Percentiles rank a stretch among this genome's conserved stretches.
These are phyloP conservation scores for Apiotrichum porosum DNA, from an alignment of 1,284 basidiomycete genomes.

Conservation along the genomic window DNA sequence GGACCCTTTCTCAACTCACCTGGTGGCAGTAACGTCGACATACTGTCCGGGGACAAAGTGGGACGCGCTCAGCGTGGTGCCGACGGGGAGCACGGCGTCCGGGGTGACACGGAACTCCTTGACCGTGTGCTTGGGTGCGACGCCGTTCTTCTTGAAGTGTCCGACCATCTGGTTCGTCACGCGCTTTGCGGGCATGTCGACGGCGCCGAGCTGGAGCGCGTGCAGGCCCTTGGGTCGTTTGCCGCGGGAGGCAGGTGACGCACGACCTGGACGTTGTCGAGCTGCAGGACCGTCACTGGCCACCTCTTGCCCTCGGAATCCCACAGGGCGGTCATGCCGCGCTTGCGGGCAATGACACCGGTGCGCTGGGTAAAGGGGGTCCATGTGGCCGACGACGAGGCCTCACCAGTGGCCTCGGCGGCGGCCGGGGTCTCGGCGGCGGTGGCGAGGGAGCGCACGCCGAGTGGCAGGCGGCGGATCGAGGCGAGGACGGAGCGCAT, in stretches of 20 bases:
- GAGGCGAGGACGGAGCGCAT: constrained; percentile 29
- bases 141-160: constrained; percentile 77
- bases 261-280: constrained; percentile 52
- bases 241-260: constrained; percentile 35
- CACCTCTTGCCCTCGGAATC: constrained; percentile 78
- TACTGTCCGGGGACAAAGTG: constrained; percentile 98
- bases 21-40: constrained; percentile 88
- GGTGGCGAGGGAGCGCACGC: constrained; percentile 18
- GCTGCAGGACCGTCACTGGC: constrained; percentile 82
- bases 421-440: constrained; percentile 16
- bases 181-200: constrained; percentile 63
- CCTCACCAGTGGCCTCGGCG: constrained; percentile 7
- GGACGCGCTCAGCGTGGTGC: constrained; percentile 80
- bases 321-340: constrained; percentile 94
- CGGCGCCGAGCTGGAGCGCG: constrained; percentile 78
- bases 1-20: constrained; percentile 56
- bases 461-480: constrained; percentile 9
- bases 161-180: constrained; percentile 72
- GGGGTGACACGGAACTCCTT: constrained; percentile 84
- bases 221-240: constrained; percentile 58
- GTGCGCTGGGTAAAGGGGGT: constrained; percentile 80
- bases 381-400: constrained; percentile 54
- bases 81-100: constrained; percentile 84
- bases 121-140: constrained; percentile 79
- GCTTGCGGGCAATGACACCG: constrained; percentile 91